Conservation (phyloP, 768 basidiomycete species). For the Tricholoma sp. region DNA sequence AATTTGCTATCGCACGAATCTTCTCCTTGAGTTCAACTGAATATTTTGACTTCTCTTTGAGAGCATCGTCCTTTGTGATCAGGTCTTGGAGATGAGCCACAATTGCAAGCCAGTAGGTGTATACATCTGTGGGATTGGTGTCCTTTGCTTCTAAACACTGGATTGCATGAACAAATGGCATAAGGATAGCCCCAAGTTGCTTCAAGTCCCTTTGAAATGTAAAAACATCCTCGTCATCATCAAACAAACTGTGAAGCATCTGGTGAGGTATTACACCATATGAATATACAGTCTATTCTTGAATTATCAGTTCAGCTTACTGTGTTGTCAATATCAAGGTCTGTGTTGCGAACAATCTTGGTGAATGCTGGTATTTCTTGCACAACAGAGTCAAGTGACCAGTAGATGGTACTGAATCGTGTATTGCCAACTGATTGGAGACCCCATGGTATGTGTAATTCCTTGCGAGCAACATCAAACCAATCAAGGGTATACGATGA, state of each 20-base stretch:
- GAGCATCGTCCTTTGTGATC: neutral
- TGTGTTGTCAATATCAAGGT: slow-evolving; percentile 5
- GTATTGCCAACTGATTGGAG: slow-evolving; percentile 17
- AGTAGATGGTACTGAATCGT: slow-evolving; percentile 14
- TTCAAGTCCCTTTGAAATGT: slow-evolving; percentile 7
- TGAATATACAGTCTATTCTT: neutral
- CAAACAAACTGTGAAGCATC: slow-evolving; percentile 4
- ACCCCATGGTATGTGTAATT: slow-evolving; percentile 13
- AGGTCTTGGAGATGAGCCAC: slow-evolving; percentile 4
- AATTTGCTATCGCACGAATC: neutral
- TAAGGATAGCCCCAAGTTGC: slow-evolving; percentile 9
- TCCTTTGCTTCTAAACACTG: slow-evolving; percentile 15
- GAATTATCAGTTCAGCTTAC: neutral
- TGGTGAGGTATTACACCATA: neutral
- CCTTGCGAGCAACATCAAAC: slow-evolving; percentile 12
- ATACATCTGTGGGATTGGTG: slow-evolving; percentile 14
- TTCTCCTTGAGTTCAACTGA: neutral
- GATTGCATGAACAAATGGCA: slow-evolving; percentile 15
- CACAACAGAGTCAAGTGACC: slow-evolving; percentile 13
- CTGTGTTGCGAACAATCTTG: slow-evolving; percentile 7
- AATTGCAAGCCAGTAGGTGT: slow-evolving; percentile 16
- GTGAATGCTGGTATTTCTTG: slow-evolving; percentile 12
- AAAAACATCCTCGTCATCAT: slow-evolving; percentile 6
- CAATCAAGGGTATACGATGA: slow-evolving; percentile 12
- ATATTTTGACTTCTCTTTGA: neutral